Conservation (phyloP, 441 rosid genomes). For the Mallotus japonicus region DNA sequence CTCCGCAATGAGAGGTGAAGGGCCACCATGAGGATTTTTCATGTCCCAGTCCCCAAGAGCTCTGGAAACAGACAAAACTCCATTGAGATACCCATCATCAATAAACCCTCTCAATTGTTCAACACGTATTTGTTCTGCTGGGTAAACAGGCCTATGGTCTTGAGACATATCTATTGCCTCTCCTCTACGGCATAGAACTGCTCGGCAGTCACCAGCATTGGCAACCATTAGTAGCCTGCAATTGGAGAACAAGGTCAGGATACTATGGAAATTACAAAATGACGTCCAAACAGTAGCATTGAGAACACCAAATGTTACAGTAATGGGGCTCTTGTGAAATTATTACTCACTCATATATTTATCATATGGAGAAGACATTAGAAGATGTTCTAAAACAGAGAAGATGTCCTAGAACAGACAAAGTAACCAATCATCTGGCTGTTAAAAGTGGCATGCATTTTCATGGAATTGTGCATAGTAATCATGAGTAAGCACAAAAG, state of each 20-base stretch:
- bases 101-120: slow-evolving; percentile 66
- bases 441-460: not conserved
- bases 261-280: not conserved
- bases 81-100: slow-evolving; percentile 80
- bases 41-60: slow-evolving; percentile 96
- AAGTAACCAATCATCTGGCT: not conserved
- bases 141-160: slow-evolving; percentile 70
- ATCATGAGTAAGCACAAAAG: not conserved
- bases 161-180: slow-evolving; percentile 64
- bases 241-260: slow-evolving; percentile 10
- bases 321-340: not conserved
- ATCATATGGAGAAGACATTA: not conserved
- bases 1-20: slow-evolving; percentile 81
- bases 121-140: slow-evolving; percentile 59
- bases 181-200: slow-evolving; percentile 67
- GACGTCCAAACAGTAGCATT: not conserved
- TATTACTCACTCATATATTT: not conserved
- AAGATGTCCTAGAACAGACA: not conserved
- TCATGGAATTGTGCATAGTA: not conserved
- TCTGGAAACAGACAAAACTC: slow-evolving; percentile 70
- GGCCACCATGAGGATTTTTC: slow-evolving; percentile 58
- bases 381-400: not conserved
- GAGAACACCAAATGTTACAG: not conserved
- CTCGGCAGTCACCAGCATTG: slow-evolving; percentile 76
- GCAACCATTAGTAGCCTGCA: slow-evolving; percentile 74